Conservation (phyloP, 2,329 filamentous ascomycete species). For the Pseudogymnoascus sp. region DNA sequence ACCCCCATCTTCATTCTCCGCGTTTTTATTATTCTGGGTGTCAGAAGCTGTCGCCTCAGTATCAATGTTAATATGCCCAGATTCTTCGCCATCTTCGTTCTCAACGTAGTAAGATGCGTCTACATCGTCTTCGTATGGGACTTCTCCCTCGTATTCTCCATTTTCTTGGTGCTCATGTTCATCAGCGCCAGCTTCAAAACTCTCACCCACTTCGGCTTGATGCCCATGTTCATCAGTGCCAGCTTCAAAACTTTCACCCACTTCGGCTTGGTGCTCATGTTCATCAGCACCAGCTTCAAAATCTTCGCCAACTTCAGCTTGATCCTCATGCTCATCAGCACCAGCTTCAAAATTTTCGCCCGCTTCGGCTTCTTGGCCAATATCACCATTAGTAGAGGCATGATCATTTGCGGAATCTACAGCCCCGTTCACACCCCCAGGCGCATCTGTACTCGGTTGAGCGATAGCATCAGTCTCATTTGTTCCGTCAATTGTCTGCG, state of each 20-base stretch:
- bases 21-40: slow-evolving; percentile 9
- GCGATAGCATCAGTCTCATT: background rate
- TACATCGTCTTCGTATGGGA: background rate
- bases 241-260: background rate
- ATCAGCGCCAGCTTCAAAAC: slow-evolving; percentile 1
- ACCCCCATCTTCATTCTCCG: slow-evolving; percentile 22
- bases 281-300: slow-evolving; percentile 13
- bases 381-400: background rate
- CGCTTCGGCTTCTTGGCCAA: slow-evolving; percentile 6
- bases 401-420: background rate
- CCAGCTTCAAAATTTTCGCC: slow-evolving; percentile 19
- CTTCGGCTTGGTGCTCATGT: background rate
- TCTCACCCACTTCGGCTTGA: slow-evolving; percentile 5
- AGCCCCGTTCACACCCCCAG: background rate
- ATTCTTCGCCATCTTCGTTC: background rate
- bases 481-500: slow-evolving; percentile 7
- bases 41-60: background rate
- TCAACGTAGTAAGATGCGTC: background rate
- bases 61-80: slow-evolving; percentile 1
- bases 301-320: slow-evolving; percentile 22
- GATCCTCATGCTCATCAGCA: slow-evolving; percentile 13
- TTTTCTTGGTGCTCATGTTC: slow-evolving; percentile 8
- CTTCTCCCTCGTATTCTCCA: slow-evolving; percentile 3
- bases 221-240: background rate
- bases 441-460: background rate